phyloP scores from a whole-genome alignment of 371 early-diverging fungal genomes.

The Lichtheimia ramosa region DNA sequence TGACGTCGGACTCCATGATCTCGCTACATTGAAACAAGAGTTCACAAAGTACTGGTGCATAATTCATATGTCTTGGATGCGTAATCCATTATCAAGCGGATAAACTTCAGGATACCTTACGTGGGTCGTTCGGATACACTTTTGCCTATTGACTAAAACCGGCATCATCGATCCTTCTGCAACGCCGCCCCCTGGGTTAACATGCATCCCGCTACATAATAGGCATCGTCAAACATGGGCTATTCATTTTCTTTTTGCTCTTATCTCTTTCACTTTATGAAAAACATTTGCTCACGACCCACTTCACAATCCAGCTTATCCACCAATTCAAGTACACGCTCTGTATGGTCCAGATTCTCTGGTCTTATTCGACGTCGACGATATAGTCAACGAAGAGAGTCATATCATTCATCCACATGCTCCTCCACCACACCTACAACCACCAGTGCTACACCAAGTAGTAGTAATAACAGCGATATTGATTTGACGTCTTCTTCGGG shows the following conservation, averaged over 20 bases:
- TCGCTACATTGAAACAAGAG: background rate
- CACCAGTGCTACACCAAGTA: background rate
- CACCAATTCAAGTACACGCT: background rate
- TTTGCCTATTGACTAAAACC: too few relatives aligned
- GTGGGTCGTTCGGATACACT: too few relatives aligned
- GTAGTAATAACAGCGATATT: too few relatives aligned
- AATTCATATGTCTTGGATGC: too few relatives aligned
- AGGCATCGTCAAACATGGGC: background rate
- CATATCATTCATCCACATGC: background rate
- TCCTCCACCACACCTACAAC: background rate
- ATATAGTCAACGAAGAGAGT: background rate
- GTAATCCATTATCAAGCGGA: too few relatives aligned
- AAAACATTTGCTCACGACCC: background rate
- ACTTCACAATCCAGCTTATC: slow-evolving; percentile 1
- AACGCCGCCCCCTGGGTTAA: background rate
- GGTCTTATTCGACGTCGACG: background rate
- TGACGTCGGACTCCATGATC: background rate
- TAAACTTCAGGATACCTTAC: too few relatives aligned
- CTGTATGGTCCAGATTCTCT: slow-evolving; percentile 5
- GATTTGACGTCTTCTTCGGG: too few relatives aligned
- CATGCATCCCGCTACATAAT: background rate
- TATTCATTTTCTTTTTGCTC: background rate
- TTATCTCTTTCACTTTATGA: slow-evolving; percentile 3
- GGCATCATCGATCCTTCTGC: background rate
- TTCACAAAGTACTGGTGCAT: background rate